phyloP scores from a whole-genome alignment of 768 basidiomycete genomes.

The Vishniacozyma victoriae region DNA sequence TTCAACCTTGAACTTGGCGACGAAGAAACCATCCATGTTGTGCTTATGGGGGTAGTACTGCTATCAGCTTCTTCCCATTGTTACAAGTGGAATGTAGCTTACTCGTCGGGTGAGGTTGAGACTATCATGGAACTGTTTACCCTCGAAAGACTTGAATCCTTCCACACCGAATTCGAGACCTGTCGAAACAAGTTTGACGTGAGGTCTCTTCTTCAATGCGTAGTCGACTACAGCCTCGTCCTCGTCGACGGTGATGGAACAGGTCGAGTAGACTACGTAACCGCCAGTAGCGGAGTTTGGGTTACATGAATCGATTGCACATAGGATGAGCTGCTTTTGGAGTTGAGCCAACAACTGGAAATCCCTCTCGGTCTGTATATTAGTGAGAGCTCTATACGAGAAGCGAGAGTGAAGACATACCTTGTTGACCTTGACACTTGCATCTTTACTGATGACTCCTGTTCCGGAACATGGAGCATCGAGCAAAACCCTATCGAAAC shows the following conservation, averaged over 20 bases:
- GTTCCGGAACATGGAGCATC: constrained; percentile 98
- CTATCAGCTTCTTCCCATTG: constrained; percentile 37
- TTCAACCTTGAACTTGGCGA: constrained; percentile 96
- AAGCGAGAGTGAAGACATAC: constrained; percentile 50
- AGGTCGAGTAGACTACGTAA: constrained; percentile 94
- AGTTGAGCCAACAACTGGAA: constrained; percentile 93
- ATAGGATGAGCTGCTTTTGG: constrained; percentile 96
- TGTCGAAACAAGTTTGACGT: constrained; percentile 84
- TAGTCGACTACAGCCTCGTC: constrained; percentile 98
- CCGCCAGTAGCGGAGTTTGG: constrained; percentile 87
- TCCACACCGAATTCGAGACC: constrained; percentile 88
- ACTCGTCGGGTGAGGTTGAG: constrained; percentile 70
- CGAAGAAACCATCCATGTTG: constrained; percentile 99
- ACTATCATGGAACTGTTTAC: constrained; percentile 77
- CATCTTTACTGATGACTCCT: constrained; percentile 95
- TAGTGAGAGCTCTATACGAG: neutral
- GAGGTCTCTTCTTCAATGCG: constrained; percentile 86
- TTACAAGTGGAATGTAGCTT: constrained; percentile 2
- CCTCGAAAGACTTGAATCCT: constrained; percentile 83
- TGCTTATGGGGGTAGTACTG: constrained; percentile 70
- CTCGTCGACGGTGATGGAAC: constrained; percentile 96
- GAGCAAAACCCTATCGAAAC: constrained; percentile 92
- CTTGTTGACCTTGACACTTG: constrained; percentile 97
- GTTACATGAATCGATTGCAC: constrained; percentile 92
- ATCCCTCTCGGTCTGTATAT: constrained; percentile 76